These are phyloP conservation scores for Candida frijolesensis DNA, from an alignment of 1,139 yeast species.

Conservation along the genomic window DNA sequence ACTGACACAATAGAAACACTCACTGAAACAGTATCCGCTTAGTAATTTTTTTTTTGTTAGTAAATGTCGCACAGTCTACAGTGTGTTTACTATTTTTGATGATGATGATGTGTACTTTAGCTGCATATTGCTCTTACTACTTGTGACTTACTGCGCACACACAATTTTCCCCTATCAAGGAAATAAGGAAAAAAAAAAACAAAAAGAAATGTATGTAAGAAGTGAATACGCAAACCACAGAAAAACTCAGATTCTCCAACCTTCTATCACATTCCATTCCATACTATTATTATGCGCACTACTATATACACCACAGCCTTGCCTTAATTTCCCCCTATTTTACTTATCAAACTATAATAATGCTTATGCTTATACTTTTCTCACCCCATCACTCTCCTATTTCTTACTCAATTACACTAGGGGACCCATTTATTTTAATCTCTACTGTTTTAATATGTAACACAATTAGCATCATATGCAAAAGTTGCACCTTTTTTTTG, in stretches of 20 bases:
- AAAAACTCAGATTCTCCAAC: background rate
- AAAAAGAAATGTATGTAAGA: background rate
- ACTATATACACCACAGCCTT: background rate
- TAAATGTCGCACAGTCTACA: background rate
- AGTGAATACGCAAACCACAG: background rate
- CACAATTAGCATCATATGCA: too few relatives aligned
- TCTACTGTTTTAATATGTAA: too few relatives aligned
- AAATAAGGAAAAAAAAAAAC: too few relatives aligned
- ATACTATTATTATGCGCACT: too few relatives aligned
- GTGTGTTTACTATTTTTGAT: too few relatives aligned
- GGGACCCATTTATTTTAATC: too few relatives aligned
- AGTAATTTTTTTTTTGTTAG: background rate
- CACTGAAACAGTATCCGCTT: background rate
- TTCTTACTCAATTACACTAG: too few relatives aligned
- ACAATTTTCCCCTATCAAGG: too few relatives aligned
- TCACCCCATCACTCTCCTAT: background rate
- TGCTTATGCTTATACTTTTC: background rate
- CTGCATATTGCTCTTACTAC: background rate
- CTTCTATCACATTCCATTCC: background rate
- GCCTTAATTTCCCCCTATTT: background rate
- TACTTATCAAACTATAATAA: background rate
- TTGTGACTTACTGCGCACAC: background rate
- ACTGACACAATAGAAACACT: too few relatives aligned
- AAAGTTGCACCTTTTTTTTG: too few relatives aligned
- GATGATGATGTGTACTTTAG: conserved; percentile 1